Evolutionary conservation across 495 filamentous ascomycete genomes (phyloP).

Genomic region (Poronia punctata): DNA sequence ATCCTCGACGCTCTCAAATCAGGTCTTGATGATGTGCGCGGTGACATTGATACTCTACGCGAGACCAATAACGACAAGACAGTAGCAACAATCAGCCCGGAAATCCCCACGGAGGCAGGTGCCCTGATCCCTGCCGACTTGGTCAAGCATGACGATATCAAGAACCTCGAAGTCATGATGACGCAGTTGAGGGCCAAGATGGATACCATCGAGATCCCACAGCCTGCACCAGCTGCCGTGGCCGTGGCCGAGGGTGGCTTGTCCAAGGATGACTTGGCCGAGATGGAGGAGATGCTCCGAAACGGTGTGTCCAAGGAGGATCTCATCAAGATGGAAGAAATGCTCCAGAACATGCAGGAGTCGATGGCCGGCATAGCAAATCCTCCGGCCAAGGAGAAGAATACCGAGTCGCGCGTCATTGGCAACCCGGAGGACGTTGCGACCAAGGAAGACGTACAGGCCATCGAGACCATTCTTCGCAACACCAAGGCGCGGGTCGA

Average conservation of each 20-base stretch:
- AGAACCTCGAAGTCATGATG: slow-evolving; percentile 74
- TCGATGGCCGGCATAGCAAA: slow-evolving; percentile 19
- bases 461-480: slow-evolving; percentile 79
- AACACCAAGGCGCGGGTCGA: slow-evolving; percentile 81
- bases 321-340: slow-evolving; percentile 51
- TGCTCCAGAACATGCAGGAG: slow-evolving; percentile 29
- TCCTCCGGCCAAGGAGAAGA: slow-evolving; percentile 9
- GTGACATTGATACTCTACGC: slow-evolving; percentile 72
- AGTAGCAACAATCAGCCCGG: slow-evolving; percentile 42
- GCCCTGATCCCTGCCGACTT: slow-evolving; percentile 33
- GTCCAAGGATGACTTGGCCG: slow-evolving; percentile 37
- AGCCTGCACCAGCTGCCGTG: slow-evolving; percentile 30
- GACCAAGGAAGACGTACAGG: slow-evolving; percentile 69
- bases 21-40: slow-evolving; percentile 62
- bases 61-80: slow-evolving; percentile 47
- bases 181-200: slow-evolving; percentile 77
- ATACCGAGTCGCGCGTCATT: slow-evolving; percentile 17
- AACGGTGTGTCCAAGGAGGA: slow-evolving; percentile 48
- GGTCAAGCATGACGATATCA: slow-evolving; percentile 62
- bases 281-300: slow-evolving; percentile 32
- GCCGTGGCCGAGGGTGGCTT: slow-evolving; percentile 23
- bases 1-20: slow-evolving; percentile 79
- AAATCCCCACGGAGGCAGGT: slow-evolving; percentile 16
- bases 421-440: slow-evolving; percentile 35
- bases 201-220: slow-evolving; percentile 63